Conservation (phyloP, 768 basidiomycete genomes). For the Kwoniella botswanensis region DNA sequence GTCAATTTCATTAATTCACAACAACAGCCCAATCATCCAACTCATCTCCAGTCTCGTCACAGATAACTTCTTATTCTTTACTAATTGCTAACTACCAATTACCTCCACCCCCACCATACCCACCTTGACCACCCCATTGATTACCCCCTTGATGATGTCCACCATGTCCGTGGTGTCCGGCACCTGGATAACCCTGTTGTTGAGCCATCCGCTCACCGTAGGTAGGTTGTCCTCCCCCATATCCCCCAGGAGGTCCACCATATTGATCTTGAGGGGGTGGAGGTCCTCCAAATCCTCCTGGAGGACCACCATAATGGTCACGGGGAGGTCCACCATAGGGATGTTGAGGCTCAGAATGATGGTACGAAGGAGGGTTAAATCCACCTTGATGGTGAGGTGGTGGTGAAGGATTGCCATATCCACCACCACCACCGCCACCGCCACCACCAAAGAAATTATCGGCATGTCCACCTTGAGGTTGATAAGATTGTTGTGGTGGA, state of each 20-base stretch:
- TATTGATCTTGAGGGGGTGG: conserved; percentile 22
- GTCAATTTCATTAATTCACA: no score
- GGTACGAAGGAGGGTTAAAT: conserved; percentile 16
- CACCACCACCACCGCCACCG: not conserved
- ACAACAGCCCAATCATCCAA: not conserved
- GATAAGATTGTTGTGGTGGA: conserved; percentile 5
- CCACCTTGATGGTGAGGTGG: conserved; percentile 4
- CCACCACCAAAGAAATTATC: conserved; percentile 9
- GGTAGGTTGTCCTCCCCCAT: conserved; percentile 7
- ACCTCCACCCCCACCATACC: conserved; percentile 23
- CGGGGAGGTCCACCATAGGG: conserved; percentile 14
- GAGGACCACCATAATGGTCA: conserved; percentile 5
- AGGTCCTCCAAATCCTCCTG: conserved; percentile 13
- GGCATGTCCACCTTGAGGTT: conserved; percentile 17
- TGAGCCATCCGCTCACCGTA: conserved; percentile 20
- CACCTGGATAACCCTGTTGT: conserved; percentile 1
- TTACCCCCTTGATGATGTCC: conserved; percentile 3
- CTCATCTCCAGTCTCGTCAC: not conserved
- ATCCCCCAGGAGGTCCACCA: conserved; percentile 5
- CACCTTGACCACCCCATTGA: conserved; percentile 21
- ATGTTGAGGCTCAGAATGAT: conserved; percentile 18
- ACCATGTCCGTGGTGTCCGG: conserved; percentile 16
- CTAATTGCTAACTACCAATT: conserved; percentile 6
- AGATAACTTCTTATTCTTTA: no score
- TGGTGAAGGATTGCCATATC: conserved; percentile 15